Base-by-base conservation (phyloP, 495 filamentous ascomycete species). In the Podospora pseudocomata region DNA sequence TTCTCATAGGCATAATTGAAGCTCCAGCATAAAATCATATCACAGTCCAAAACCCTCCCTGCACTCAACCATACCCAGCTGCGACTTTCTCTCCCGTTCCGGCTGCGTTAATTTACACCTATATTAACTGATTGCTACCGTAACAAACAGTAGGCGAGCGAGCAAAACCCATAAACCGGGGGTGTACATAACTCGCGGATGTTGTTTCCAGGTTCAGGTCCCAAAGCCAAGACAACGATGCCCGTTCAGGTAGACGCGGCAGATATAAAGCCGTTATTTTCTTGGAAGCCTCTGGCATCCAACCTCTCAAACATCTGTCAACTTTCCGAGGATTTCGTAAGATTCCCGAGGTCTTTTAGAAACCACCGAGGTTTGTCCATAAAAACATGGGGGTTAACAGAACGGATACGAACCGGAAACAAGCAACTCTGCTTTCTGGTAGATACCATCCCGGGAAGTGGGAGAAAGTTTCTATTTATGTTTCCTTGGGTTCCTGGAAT, bases 181-280 rank as follows among this genome's bases (percentile, higher is more conserved):
- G 39, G 30, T 32, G 39, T 16, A 49, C 9, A 49, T 49, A 11
- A 49, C 39, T 49, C 39, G 39, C 39, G 13, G 39, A 13, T 16
- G 39, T 0, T 13, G 39, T 49, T 49, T 49, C 39, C 39, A 49
- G 39, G 39, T 49, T 49, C 39, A 9, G 39, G 39, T 49, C 9
- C 15, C 39, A 49, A 16, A 49, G 39, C 39, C 39, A 49, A 49
- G 39, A 49, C 39, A 18, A 16, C 39, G 39, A 49, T 49, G 13
- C 39, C 39, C 39, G 39, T 49, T 49, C 39, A 49, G 39, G 39
- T 16, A 49, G 39, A 49, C 39, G 56, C 56, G 56, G 56, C 18
- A 59, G 56, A 20, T 59, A 27, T 59, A 20, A 11, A 59, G 56
- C 56, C 56, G 56, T 27, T 59, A 23, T 59, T 59, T 59, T 59